phyloP scores from a whole-genome alignment of 2,329 filamentous ascomycete species.

The Penicillium palitans region DNA sequence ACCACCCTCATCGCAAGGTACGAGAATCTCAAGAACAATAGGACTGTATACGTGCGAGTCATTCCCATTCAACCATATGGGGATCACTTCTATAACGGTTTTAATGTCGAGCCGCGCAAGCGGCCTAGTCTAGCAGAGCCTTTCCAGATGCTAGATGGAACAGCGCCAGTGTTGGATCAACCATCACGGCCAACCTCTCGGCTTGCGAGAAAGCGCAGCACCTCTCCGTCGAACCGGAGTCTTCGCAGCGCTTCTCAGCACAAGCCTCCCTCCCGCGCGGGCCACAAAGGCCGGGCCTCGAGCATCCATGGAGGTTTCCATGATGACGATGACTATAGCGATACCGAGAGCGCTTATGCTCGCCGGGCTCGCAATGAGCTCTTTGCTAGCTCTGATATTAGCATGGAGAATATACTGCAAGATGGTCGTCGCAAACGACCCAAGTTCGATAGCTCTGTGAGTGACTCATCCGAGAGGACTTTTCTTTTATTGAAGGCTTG shows the following conservation, averaged over 20 bases:
- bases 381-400: constrained; percentile 93
- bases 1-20: constrained; percentile 93
- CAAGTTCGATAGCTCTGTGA: constrained; percentile 95
- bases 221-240: constrained; percentile 70
- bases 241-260: constrained; percentile 77
- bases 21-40: constrained; percentile 90
- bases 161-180: constrained; percentile 53
- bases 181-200: constrained; percentile 69
- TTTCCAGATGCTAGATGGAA: constrained; percentile 62
- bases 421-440: constrained; percentile 92
- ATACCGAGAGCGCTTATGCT: constrained; percentile 77
- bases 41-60: constrained; percentile 89
- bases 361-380: constrained; percentile 78
- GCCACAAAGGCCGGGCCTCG: constrained; percentile 66
- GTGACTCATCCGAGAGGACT: constrained; percentile 41
- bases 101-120: constrained; percentile 55
- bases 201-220: constrained; percentile 72
- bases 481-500: constrained; percentile 1
- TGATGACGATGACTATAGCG: constrained; percentile 82
- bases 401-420: constrained; percentile 96
- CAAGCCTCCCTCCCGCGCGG: constrained; percentile 67
- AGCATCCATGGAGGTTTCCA: constrained; percentile 59
- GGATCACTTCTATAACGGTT: constrained; percentile 48
- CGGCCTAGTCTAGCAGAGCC: constrained; percentile 63
- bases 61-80: constrained; percentile 60